phyloP scores from a whole-genome alignment of 2,329 filamentous ascomycete genomes.

The Botrytis aclada region DNA sequence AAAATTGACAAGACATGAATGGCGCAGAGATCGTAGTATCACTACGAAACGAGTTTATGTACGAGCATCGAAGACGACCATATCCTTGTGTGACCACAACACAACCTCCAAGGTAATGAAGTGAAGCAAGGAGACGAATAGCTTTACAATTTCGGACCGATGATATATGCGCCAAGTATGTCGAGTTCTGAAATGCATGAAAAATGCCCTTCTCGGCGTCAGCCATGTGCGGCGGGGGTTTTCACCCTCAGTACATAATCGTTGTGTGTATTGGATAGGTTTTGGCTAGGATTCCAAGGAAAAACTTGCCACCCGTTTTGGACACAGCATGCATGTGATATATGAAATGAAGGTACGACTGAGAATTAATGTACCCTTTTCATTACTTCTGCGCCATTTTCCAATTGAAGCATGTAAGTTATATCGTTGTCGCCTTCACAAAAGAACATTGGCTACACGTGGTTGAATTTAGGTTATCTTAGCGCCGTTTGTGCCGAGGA shows the following conservation, averaged over 20 bases:
- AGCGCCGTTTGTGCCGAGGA: constrained; percentile 9
- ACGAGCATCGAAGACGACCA: background rate
- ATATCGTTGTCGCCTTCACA: background rate
- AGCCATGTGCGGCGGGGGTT: background rate
- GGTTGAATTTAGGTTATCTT: constrained; percentile 11
- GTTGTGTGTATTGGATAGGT: background rate
- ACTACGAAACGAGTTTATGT: background rate
- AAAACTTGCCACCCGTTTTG: background rate
- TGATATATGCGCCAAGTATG: constrained; percentile 12
- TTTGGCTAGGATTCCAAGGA: background rate
- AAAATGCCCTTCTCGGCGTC: background rate
- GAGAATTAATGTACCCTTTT: background rate
- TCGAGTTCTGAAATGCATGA: background rate
- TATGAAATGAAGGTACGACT: background rate
- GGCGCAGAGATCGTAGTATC: background rate
- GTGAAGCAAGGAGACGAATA: background rate
- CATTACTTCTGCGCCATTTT: background rate
- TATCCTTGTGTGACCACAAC: background rate
- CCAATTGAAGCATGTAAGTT: background rate
- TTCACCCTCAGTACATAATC: background rate
- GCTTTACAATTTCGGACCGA: constrained; percentile 1
- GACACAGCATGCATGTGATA: constrained; percentile 3
- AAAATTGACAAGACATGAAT: background rate
- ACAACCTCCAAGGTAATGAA: background rate
- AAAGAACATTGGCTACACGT: background rate